These are phyloP conservation scores for Hymenoscyphus fraxineus DNA, from an alignment of 2,329 filamentous ascomycete species.

Conservation along the genomic window DNA sequence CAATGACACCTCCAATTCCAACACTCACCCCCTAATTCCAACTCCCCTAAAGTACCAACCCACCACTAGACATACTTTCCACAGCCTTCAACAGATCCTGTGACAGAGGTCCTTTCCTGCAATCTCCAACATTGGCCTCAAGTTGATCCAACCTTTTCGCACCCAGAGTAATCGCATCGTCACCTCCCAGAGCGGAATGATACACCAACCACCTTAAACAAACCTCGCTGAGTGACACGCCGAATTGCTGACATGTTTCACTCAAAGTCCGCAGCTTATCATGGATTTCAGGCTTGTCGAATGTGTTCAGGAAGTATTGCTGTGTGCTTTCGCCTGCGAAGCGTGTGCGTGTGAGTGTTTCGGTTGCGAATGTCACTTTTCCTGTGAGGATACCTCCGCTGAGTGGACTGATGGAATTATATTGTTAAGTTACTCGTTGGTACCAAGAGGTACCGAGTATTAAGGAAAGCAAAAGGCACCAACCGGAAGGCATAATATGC, in stretches of 20 bases:
- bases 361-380: not conserved
- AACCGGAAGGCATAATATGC: slow-evolving; percentile 7
- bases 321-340: slow-evolving; percentile 4
- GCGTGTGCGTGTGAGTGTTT: not conserved
- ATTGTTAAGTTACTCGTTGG: not conserved
- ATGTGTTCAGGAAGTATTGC: not conserved
- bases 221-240: not conserved
- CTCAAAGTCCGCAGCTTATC: not conserved
- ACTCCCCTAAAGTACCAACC: not conserved
- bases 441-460: not conserved
- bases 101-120: not conserved
- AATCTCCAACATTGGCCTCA: not conserved
- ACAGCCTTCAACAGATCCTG: not conserved
- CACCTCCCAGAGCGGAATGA: slow-evolving; percentile 1
- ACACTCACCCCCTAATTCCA: not conserved
- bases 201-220: slow-evolving; percentile 1
- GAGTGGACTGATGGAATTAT: not conserved
- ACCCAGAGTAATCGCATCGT: slow-evolving; percentile 6
- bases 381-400: not conserved
- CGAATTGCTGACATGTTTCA: not conserved
- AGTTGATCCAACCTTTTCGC: not conserved
- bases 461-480: not conserved
- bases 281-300: not conserved
- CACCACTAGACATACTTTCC: not conserved
- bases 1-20: no score